phyloP scores from a whole-genome alignment of 169 alveolate species.

The Cryptosporidium sp. region DNA sequence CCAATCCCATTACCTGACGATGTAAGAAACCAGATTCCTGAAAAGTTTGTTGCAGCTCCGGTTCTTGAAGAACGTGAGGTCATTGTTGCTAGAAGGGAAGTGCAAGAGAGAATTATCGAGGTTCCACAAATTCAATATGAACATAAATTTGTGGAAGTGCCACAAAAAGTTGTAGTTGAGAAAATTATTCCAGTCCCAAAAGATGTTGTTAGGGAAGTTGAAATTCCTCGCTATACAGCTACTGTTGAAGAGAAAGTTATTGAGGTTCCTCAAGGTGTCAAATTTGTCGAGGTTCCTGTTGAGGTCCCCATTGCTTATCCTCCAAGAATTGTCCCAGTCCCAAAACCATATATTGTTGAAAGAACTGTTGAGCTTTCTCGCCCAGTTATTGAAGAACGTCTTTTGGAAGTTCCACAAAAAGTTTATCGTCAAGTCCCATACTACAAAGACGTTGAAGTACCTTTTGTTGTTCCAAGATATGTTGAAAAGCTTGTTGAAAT shows the following conservation, averaged over 20 bases:
- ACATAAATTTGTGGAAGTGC: slow-evolving; percentile 85
- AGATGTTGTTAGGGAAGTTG: slow-evolving; percentile 85
- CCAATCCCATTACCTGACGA: slow-evolving; percentile 88
- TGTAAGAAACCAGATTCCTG: slow-evolving; percentile 85
- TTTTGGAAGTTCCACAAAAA: slow-evolving; percentile 86
- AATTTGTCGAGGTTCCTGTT: slow-evolving; percentile 88
- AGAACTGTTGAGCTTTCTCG: slow-evolving; percentile 85
- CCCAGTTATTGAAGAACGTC: slow-evolving; percentile 83
- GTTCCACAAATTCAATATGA: slow-evolving; percentile 88
- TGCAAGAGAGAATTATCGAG: slow-evolving; percentile 85
- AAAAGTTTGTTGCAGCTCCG: slow-evolving; percentile 87
- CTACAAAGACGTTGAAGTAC: slow-evolving; percentile 86
- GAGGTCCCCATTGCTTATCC: slow-evolving; percentile 88
- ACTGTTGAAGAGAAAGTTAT: slow-evolving; percentile 87
- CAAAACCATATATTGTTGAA: slow-evolving; percentile 85
- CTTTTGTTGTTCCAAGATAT: slow-evolving; percentile 87
- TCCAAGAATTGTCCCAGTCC: slow-evolving; percentile 86
- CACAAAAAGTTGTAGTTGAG: slow-evolving; percentile 80
- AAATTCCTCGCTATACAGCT: slow-evolving; percentile 84
- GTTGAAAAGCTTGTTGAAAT: slow-evolving; percentile 86
- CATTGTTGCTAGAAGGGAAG: slow-evolving; percentile 86
- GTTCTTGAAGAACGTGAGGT: slow-evolving; percentile 86
- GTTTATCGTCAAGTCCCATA: slow-evolving; percentile 86
- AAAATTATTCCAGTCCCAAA: slow-evolving; percentile 83
- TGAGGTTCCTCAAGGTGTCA: slow-evolving; percentile 88